Percentiles rank a stretch among this genome's conserved stretches.
phyloP scores from a whole-genome alignment of 768 basidiomycete genomes.

The Lactarius pseudohatsudake region DNA sequence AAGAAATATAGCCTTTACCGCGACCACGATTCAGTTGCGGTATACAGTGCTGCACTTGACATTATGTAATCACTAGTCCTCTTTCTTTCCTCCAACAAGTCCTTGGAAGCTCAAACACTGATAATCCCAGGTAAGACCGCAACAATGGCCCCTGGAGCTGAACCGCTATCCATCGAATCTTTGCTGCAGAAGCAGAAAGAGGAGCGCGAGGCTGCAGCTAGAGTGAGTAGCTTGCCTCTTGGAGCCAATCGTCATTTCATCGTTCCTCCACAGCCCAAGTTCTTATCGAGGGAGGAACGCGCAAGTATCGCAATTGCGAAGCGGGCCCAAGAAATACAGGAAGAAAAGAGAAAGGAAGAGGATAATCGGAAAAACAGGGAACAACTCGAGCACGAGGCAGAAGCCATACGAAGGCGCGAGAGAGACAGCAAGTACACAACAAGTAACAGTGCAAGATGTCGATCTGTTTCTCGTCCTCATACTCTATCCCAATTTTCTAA shows the following conservation, averaged over 20 bases:
- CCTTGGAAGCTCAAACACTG: too few relatives aligned
- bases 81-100: not conserved
- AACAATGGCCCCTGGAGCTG: conserved; percentile 50
- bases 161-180: conserved; percentile 87
- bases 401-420: conserved; percentile 54
- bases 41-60: too few relatives aligned
- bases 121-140: conserved; percentile 18
- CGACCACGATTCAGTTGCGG: not conserved
- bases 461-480: conserved; percentile 30
- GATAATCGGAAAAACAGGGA: conserved; percentile 60
- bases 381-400: conserved; percentile 72
- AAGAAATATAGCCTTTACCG: not conserved
- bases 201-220: conserved; percentile 88
- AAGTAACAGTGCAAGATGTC: conserved; percentile 44
- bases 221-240: conserved; percentile 48
- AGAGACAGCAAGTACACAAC: conserved; percentile 44
- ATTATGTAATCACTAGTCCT: not conserved
- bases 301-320: conserved; percentile 86
- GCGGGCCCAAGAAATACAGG: conserved; percentile 78
- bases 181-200: conserved; percentile 83
- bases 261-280: conserved; percentile 70
- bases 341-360: conserved; percentile 68
- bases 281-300: conserved; percentile 90
- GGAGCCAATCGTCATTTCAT: conserved; percentile 11
- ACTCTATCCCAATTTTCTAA: conserved; percentile 12